Percentiles rank a stretch among this genome's conserved stretches.
Evolutionary conservation across 2,329 filamentous ascomycete genomes (phyloP).

Genomic region (Aspergillus ibericus): DNA sequence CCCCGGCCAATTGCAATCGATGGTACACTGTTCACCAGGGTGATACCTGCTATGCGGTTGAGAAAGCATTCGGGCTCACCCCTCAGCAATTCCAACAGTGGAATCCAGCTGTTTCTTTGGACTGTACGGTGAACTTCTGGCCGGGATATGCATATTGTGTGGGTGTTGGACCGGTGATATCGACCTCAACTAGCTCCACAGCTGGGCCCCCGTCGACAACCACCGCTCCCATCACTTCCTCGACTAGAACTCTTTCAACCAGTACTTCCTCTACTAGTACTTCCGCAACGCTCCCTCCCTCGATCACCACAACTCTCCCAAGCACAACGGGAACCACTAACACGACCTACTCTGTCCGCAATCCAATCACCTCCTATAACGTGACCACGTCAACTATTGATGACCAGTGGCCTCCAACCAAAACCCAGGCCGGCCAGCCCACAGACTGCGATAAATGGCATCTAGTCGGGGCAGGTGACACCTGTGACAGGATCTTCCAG

Average conservation of each 20-base stretch:
- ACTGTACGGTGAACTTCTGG: constrained; percentile 14
- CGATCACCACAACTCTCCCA: background rate
- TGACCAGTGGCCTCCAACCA: constrained; percentile 12
- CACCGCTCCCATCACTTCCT: too few species aligned
- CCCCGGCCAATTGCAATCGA: constrained; percentile 5
- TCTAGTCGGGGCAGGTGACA: constrained; percentile 10
- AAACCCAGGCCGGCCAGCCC: constrained; percentile 13
- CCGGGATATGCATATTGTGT: constrained; percentile 12
- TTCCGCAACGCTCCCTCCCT: too few species aligned
- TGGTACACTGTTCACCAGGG: constrained; percentile 14
- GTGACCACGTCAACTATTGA: background rate
- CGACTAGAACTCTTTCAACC: too few species aligned
- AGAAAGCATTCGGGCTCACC: background rate
- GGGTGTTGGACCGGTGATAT: constrained; percentile 3
- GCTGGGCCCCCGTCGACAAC: background rate
- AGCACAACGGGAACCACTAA: background rate
- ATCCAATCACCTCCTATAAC: constrained; percentile 12
- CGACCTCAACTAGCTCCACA: background rate
- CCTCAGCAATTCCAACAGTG: constrained; percentile 10
- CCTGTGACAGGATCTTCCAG: constrained; percentile 9
- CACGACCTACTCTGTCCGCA: constrained; percentile 8
- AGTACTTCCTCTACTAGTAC: too few species aligned
- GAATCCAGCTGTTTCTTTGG: constrained; percentile 9
- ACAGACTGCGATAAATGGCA: constrained; percentile 13
- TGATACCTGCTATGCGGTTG: constrained; percentile 8